Evolutionary conservation across 352 stramenopile genomes (phyloP).

Genomic region (Pythium sukuiense): DNA sequence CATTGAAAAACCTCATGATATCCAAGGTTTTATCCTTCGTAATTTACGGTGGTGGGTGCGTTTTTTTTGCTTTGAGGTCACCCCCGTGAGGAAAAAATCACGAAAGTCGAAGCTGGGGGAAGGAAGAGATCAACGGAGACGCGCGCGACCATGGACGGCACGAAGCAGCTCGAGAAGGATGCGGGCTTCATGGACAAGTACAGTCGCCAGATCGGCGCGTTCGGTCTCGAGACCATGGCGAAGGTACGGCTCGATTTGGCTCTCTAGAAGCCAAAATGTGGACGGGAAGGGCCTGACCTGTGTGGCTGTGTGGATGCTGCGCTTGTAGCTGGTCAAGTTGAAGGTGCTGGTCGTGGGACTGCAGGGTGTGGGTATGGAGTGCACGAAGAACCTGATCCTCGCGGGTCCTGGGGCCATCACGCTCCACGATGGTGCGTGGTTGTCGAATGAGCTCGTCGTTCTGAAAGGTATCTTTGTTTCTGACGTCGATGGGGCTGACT

Average conservation of each 20-base stretch:
- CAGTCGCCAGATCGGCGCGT: conserved; percentile 91
- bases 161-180: conserved; percentile 77
- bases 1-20: conserved; percentile 9
- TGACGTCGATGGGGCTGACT: background rate
- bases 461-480: background rate
- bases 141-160: conserved; percentile 41
- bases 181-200: conserved; percentile 94
- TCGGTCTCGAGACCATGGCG: conserved; percentile 90
- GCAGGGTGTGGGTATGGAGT: conserved; percentile 88
- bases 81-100: conserved; percentile 18
- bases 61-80: conserved; percentile 10
- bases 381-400: conserved; percentile 93
- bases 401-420: conserved; percentile 87
- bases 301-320: background rate
- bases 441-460: background rate
- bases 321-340: conserved; percentile 63
- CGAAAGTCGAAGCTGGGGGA: background rate
- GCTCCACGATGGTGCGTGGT: conserved; percentile 65
- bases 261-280: conserved; percentile 16
- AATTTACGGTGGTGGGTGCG: conserved; percentile 11
- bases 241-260: conserved; percentile 52
- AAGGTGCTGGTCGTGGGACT: conserved; percentile 86
- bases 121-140: background rate
- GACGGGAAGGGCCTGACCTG: background rate
- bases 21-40: conserved; percentile 4